Base-by-base conservation (phyloP, 257 asterid species). In the Lantana camara region DNA sequence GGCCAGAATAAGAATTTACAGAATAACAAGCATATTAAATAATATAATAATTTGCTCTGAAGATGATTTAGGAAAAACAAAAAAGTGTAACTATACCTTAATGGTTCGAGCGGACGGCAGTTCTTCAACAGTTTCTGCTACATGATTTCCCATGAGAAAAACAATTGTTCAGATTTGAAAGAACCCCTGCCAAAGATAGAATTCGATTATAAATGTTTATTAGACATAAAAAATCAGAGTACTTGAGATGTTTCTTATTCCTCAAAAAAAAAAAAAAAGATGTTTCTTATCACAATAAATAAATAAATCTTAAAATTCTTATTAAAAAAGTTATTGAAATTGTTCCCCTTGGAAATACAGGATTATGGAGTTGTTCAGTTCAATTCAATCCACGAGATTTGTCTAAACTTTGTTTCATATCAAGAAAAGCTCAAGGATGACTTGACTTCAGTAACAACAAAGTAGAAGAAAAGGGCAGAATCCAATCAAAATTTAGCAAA, bases 121-220 rank as follows among this genome's bases (percentile, higher is more conserved):
- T 8, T 69, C 82, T 64, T 79, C 91, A 52, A 55, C 46, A 65
- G 27, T 77, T 61, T 74, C 85, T 13, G 56, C 67, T 55, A 67
- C 76, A 68, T 77, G 82, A 71, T 72, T 82, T 70, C 89, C 89
- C 97, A 91, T 91, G 13, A 68, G 77, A 49, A 63, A 67, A 27
- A 54, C 7, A 58, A 63, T 50, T 13, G 66, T 51, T 45, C 58
- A 16, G 44, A 58, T 59, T 30, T 38, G 42, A 65, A 64, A 47
- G 57, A 54, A 24, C 45, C 24, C 65, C 79, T 75, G 76, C 64
- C 20, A 42, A 50, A 67, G 48, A 21, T 24, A 51, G 53, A 52
- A 64, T 48, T 19, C 10, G 23, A 63, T 27, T 20, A n/a, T 16
- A 29, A 57, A 44, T 56, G 63, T 38, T 63, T 17, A 49, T 52